Evolutionary conservation across 179 eudicot species (phyloP), one percentile per base, ranked within the genome.

Genomic region (Drosera spatulata): DNA sequence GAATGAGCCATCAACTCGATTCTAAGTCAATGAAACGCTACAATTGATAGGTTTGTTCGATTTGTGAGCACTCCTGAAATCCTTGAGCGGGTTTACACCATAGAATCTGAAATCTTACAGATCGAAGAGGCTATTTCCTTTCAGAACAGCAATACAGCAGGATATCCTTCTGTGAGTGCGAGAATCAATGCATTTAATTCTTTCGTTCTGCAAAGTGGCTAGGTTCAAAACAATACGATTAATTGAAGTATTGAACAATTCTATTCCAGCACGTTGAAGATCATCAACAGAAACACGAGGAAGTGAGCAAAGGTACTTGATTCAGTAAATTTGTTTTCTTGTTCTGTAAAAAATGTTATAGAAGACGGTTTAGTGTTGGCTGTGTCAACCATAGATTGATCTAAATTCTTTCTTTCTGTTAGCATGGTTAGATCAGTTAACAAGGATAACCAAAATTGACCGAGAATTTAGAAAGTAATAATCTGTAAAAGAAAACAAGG

Each of bases 61-160:
- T 94, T 90, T 79, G 99, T 94, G 77, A 94, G 96, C 72, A 90
- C 87, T 56, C 99, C 96, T 1, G 99, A 90, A 80, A 82, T 94
- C 65, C 83, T 90, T 67, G 99, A 90, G 79, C 81, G 97, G 60
- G 99, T 87, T 8, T 75, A 73, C 69, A 85, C 96, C 40, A 79
- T 83, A 78, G 99, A 90, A 74, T 80, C 95, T 55, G 97, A 94
- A 72, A 94, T 90, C 59, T 55, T 80, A 51, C 99, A 94, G 75
- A 87, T 93, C 63, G 88, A 77, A 68, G 82, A 90, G 71, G 97
- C 96, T 61, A 94, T 90, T 66, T 64, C 78, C 61, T 52, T 72
- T 64, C 99, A 93, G 61, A 81, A 77, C 14, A 78, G 56, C 66
- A 82, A 67, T 66, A 84, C 79, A 46, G 44, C 63, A 33, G 91